Conservation (phyloP, 2,329 filamentous ascomycete species). For the Stemphylium vesicarium region DNA sequence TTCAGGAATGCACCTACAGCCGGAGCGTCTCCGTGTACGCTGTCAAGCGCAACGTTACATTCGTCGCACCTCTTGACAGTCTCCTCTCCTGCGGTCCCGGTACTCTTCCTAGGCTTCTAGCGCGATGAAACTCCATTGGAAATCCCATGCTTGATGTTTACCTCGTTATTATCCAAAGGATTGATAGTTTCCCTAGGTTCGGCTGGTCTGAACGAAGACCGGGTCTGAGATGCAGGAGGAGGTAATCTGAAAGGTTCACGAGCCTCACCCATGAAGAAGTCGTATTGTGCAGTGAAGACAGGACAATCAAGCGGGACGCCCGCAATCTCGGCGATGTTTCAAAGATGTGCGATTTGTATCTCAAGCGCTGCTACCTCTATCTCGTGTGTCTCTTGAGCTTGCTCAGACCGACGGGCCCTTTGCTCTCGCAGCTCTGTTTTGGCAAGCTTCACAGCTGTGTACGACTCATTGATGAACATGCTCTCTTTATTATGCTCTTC, state of each 20-base stretch:
- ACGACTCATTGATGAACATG: background rate
- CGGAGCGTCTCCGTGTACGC: no score
- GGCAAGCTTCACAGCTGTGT: background rate
- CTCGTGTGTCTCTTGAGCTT: background rate
- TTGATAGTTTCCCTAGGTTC: no score
- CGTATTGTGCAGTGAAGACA: background rate
- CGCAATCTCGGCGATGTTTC: background rate
- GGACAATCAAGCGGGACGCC: background rate
- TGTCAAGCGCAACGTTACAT: no score
- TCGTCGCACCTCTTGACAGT: no score
- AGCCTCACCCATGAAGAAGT: background rate
- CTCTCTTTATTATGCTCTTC: background rate
- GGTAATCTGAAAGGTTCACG: background rate
- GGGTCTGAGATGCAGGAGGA: no score
- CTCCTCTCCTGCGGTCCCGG: no score
- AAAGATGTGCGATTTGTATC: background rate
- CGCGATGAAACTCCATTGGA: no score
- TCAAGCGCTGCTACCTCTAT: background rate
- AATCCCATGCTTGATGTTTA: no score
- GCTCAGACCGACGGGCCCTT: background rate
- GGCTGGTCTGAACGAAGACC: no score
- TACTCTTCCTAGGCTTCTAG: no score
- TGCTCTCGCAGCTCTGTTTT: background rate
- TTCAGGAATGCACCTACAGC: no score
- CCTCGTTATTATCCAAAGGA: no score